Evolutionary conservation across 441 rosid genomes (phyloP).

Genomic region (Eugenia klotzschiana): DNA sequence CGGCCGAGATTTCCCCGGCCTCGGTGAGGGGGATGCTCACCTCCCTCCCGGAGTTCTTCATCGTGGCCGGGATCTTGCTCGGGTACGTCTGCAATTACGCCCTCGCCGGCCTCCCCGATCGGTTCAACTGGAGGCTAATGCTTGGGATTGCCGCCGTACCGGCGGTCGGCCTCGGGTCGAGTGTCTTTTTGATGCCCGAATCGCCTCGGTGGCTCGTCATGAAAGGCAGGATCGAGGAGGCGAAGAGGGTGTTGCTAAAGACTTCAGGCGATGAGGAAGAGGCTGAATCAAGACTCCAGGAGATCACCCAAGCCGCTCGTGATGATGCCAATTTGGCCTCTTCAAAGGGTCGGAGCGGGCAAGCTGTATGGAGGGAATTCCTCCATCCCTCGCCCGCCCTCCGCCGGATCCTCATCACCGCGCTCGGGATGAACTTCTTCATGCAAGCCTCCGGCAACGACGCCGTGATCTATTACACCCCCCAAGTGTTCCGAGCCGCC

Average conservation of each 20-base stretch:
- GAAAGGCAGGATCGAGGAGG: slow-evolving; percentile 23
- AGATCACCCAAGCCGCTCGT: slow-evolving; percentile 18
- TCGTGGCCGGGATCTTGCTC: slow-evolving; percentile 28
- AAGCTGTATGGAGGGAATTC: slow-evolving; percentile 39
- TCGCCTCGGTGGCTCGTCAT: slow-evolving; percentile 51
- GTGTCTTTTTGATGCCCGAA: slow-evolving; percentile 37
- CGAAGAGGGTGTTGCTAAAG: slow-evolving; percentile 24
- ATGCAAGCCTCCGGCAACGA: slow-evolving; percentile 72
- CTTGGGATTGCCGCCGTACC: slow-evolving; percentile 38
- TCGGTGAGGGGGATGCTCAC: slow-evolving; percentile 38
- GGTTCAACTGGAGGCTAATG: slow-evolving; percentile 43
- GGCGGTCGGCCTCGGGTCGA: slow-evolving; percentile 19
- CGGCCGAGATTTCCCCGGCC: slow-evolving; percentile 43
- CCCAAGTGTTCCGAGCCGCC: slow-evolving; percentile 34
- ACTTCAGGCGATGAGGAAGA: slow-evolving; percentile 19
- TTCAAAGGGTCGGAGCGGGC: slow-evolving; percentile 11
- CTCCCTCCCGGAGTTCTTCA: slow-evolving; percentile 44
- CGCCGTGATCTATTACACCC: slow-evolving; percentile 50
- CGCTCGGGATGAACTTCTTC: slow-evolving; percentile 53
- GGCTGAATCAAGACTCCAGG: slow-evolving; percentile 29
- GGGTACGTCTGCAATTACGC: slow-evolving; percentile 32
- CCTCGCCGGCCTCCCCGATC: slow-evolving; percentile 18
- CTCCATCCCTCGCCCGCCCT: slow-evolving; percentile 25
- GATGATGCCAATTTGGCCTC: neutral
- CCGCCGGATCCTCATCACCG: slow-evolving; percentile 35